A percentile compares a stretch with the other conserved stretches of the same genome.
Evolutionary conservation across 2,329 filamentous ascomycete species (phyloP).

Genomic region (Sporothrix globosa): DNA sequence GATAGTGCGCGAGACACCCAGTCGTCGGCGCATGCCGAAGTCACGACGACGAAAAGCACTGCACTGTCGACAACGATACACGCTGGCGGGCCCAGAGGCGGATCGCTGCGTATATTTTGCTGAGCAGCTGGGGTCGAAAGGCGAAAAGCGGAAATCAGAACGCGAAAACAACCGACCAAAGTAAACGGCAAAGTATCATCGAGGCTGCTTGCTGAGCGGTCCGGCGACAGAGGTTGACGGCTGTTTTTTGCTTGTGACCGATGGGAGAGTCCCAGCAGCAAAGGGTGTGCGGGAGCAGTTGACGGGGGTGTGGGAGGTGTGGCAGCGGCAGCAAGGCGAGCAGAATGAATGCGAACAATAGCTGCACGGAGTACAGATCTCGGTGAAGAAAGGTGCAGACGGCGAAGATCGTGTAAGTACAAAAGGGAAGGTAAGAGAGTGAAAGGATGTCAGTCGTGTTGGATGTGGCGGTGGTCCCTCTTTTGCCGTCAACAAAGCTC

Average conservation of each 20-base stretch:
- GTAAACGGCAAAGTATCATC: too few relatives aligned
- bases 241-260: slow-evolving; percentile 16
- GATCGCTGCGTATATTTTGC: not conserved
- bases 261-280: not conserved
- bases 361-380: slow-evolving; percentile 23
- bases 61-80: not conserved
- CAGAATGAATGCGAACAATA: not conserved
- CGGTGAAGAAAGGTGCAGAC: slow-evolving; percentile 29
- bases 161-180: not conserved
- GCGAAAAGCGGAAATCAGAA: not conserved
- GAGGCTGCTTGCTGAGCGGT: not conserved
- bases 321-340: slow-evolving; percentile 16
- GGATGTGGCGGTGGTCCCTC: slow-evolving; percentile 26
- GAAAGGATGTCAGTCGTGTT: slow-evolving; percentile 23
- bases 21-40: not conserved
- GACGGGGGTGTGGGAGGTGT: slow-evolving; percentile 4
- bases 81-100: not conserved
- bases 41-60: too few relatives aligned
- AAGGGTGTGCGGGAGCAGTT: slow-evolving; percentile 13
- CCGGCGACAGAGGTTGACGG: slow-evolving; percentile 1
- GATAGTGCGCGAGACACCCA: not conserved
- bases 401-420: slow-evolving; percentile 11
- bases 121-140: not conserved
- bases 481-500: slow-evolving; percentile 26
- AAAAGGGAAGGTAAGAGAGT: slow-evolving; percentile 3